Evolutionary conservation across 257 asterid species (phyloP).

Genomic region (Salvia miltiorrhiza): DNA sequence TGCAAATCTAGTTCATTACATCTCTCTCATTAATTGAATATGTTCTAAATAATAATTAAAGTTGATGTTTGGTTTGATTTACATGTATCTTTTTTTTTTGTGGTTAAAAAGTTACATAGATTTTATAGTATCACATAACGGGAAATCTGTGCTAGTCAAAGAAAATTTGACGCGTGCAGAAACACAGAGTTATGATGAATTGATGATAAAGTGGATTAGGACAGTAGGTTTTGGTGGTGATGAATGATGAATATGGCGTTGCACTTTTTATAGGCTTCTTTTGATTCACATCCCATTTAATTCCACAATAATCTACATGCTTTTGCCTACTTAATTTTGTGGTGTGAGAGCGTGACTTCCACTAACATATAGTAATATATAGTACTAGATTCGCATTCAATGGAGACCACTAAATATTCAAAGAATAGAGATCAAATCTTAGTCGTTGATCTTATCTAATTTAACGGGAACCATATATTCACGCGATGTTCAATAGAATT

Average conservation of each 20-base stretch:
- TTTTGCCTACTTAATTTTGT: background rate
- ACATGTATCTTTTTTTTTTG: no score
- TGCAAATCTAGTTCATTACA: no score
- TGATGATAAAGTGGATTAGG: slow-evolving; percentile 1
- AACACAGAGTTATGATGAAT: background rate
- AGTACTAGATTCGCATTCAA: no score
- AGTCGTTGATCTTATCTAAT: no score
- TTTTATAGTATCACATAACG: background rate
- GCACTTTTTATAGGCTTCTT: slow-evolving; percentile 20
- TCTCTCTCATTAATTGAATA: background rate
- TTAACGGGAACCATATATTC: no score
- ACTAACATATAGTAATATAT: no score
- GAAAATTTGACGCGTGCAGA: background rate
- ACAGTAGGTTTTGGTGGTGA: slow-evolving; percentile 22
- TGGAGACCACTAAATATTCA: no score
- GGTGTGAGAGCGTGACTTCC: background rate
- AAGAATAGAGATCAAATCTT: no score
- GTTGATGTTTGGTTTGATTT: no score
- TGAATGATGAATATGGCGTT: slow-evolving; percentile 1
- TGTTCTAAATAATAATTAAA: background rate
- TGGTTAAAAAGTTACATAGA: background rate
- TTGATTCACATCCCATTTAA: slow-evolving; percentile 9
- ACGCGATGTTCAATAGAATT: no score
- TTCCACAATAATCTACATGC: background rate
- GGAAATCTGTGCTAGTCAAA: background rate